Evolutionary conservation across 2,329 filamentous ascomycete species (phyloP).

Genomic region (Botrytis aclada): DNA sequence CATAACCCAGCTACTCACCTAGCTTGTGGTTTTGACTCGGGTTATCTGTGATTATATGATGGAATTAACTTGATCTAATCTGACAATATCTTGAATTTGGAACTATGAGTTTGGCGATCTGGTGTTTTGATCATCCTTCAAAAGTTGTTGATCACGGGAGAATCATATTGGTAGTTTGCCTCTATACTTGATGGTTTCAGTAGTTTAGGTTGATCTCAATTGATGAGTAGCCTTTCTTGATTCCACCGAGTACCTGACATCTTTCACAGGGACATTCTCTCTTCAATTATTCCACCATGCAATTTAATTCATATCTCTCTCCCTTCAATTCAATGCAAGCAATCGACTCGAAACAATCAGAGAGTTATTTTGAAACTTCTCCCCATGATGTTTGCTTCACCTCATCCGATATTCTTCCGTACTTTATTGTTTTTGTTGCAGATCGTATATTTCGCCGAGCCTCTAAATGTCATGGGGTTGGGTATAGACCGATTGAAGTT

Average conservation of each 20-base stretch:
- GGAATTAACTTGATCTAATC: constrained; percentile 24
- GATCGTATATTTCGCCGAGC: constrained; percentile 11
- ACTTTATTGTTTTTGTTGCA: constrained; percentile 8
- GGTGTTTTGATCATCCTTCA: background rate
- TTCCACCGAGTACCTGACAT: background rate
- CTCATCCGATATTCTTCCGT: constrained; percentile 7
- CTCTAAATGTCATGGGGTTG: background rate
- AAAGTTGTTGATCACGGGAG: background rate
- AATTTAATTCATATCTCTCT: background rate
- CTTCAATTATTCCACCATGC: background rate
- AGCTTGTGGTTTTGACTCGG: constrained; percentile 23
- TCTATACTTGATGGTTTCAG: background rate
- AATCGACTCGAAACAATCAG: background rate
- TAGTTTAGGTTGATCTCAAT: background rate
- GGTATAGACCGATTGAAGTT: background rate
- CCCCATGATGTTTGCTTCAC: background rate
- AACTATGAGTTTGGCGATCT: background rate
- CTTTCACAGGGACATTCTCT: background rate
- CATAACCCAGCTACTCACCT: constrained; percentile 21
- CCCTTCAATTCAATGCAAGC: background rate
- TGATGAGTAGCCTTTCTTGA: background rate
- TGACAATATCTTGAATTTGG: constrained; percentile 13
- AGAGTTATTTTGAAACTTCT: background rate
- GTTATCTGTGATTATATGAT: constrained; percentile 15
- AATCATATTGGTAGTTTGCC: background rate